phyloP scores from a whole-genome alignment of 163 green algal genomes.

The Picocystis sp. region DNA sequence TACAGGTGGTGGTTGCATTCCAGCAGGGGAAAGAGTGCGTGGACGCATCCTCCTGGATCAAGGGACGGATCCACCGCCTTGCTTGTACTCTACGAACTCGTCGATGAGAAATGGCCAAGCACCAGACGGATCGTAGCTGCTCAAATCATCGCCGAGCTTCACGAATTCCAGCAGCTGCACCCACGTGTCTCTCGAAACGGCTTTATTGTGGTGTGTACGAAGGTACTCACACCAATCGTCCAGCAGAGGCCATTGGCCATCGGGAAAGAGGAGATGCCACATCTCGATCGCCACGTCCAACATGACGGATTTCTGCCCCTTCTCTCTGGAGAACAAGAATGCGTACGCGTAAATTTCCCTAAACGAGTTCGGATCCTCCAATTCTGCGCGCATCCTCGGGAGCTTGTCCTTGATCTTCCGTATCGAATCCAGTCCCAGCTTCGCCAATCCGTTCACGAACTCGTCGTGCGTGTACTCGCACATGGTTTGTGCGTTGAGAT shows the following conservation, averaged over 20 bases:
- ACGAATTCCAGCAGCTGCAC: conserved; percentile 76
- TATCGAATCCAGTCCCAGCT: conserved; percentile 49
- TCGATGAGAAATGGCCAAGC: conserved; percentile 86
- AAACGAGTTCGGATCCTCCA: conserved; percentile 49
- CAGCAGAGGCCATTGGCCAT: conserved; percentile 46
- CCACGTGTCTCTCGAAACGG: conserved; percentile 68
- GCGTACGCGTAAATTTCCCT: conserved; percentile 76
- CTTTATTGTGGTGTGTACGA: conserved; percentile 53
- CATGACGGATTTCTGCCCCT: conserved; percentile 78
- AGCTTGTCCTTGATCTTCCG: conserved; percentile 54
- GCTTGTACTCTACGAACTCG: conserved; percentile 62
- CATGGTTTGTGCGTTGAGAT: conserved; percentile 60
- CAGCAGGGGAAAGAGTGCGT: too few species aligned
- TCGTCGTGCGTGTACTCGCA: conserved; percentile 61
- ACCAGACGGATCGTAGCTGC: conserved; percentile 64
- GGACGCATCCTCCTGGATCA: too few species aligned
- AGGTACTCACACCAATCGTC: conserved; percentile 75
- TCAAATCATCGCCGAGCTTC: conserved; percentile 48
- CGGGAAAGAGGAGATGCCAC: conserved; percentile 52
- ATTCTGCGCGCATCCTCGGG: conserved; percentile 39
- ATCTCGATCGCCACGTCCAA: conserved; percentile 72
- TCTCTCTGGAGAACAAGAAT: conserved; percentile 58
- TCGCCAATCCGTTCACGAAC: conserved; percentile 53
- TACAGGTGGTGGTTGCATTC: too few species aligned
- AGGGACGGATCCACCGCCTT: not conserved